Conservation (phyloP, 208 protist species). For the Crithidia brevicula region DNA sequence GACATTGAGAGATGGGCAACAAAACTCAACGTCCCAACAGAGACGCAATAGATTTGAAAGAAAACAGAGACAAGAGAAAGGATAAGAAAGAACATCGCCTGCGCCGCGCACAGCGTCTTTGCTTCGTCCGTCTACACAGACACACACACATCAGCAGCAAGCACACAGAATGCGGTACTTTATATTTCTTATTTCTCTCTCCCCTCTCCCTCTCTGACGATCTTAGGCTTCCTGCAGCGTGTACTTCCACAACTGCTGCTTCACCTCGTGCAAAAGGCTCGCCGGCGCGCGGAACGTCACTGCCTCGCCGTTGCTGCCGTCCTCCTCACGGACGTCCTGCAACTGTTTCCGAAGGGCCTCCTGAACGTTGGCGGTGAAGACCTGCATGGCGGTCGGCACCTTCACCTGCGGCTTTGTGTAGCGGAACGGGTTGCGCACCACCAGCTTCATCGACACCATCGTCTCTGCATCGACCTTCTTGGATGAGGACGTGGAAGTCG, state of each 20-base stretch:
- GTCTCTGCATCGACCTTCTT: too few relatives aligned
- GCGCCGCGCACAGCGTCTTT: too few relatives aligned
- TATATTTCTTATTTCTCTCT: too few relatives aligned
- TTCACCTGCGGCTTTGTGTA: conserved; percentile 52
- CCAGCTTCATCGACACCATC: conserved; percentile 45
- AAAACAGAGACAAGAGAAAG: neutral
- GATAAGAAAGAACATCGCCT: too few relatives aligned
- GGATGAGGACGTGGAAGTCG: too few relatives aligned
- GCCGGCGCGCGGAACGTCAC: conserved; percentile 62
- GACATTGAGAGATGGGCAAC: too few relatives aligned
- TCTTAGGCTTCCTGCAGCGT: conserved; percentile 59
- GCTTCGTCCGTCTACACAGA: too few relatives aligned
- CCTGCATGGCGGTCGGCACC: conserved; percentile 65
- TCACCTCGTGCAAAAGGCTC: conserved; percentile 58
- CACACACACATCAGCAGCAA: conserved; percentile 6
- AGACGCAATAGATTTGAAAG: neutral
- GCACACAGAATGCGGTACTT: neutral
- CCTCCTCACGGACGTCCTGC: conserved; percentile 35
- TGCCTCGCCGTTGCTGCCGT: conserved; percentile 46
- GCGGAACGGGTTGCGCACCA: conserved; percentile 75
- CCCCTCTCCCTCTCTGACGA: neutral
- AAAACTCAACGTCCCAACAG: too few relatives aligned
- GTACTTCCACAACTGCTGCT: conserved; percentile 86
- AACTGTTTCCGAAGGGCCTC: conserved; percentile 25
- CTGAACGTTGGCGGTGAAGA: conserved; percentile 56